phyloP scores from a whole-genome alignment of 176 grass and related monocot species.

The Juncus inflexus region DNA sequence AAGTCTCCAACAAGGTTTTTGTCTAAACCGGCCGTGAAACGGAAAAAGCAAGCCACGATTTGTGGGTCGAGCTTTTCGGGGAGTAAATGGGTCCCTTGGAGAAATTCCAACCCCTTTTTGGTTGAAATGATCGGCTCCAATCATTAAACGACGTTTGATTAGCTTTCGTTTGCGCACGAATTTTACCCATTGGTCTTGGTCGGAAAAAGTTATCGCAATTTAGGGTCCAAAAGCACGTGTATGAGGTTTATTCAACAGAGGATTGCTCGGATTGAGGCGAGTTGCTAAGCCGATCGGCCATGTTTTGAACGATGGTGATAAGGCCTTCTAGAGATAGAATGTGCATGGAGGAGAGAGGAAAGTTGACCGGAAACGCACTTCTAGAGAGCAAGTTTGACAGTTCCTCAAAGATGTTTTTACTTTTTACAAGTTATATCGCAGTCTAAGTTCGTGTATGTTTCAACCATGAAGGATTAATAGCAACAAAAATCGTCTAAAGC shows the following conservation, averaged over 20 bases:
- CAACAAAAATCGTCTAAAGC: constrained; percentile 86
- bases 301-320: constrained; percentile 91
- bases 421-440: constrained; percentile 94
- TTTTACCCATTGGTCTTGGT: constrained; percentile 85
- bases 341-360: constrained; percentile 86
- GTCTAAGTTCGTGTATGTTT: constrained; percentile 97
- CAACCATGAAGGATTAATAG: constrained; percentile 86
- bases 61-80: constrained; percentile 96
- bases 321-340: constrained; percentile 87
- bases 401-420: constrained; percentile 96
- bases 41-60: constrained; percentile 95
- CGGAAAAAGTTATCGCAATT: constrained; percentile 79
- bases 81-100: constrained; percentile 94
- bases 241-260: constrained; percentile 65
- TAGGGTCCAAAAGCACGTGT: constrained; percentile 81
- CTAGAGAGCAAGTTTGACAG: constrained; percentile 84
- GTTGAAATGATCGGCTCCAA: constrained; percentile 96
- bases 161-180: constrained; percentile 90
- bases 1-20: constrained; percentile 98
- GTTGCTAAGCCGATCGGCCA: constrained; percentile 69
- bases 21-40: constrained; percentile 87
- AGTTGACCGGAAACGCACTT: constrained; percentile 96
- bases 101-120: constrained; percentile 98
- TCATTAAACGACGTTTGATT: constrained; percentile 86
- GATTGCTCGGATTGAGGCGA: constrained; percentile 46